Percentiles rank a stretch among this genome's conserved stretches.
Evolutionary conservation across 495 filamentous ascomycete species (phyloP).

Genomic region (Massariosphaeria phaeospora): DNA sequence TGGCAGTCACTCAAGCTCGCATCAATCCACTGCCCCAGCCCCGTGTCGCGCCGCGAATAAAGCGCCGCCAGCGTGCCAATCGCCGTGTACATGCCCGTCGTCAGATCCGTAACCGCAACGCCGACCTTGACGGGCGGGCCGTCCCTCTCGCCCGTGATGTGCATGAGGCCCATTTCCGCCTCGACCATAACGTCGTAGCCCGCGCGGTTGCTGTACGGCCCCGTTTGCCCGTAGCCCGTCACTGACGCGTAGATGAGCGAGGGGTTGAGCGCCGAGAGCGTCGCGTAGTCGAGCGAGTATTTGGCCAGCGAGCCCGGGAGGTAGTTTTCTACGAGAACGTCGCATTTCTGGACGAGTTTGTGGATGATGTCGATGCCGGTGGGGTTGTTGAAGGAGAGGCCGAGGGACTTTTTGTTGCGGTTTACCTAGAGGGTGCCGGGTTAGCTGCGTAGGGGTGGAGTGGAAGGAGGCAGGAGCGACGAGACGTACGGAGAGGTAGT

Average conservation of each 20-base stretch:
- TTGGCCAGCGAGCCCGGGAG: constrained; percentile 36
- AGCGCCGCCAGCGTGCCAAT: constrained; percentile 36
- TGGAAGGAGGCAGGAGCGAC: not conserved
- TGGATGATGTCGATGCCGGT: constrained; percentile 22
- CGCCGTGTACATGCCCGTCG: constrained; percentile 39
- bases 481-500: constrained; percentile 19
- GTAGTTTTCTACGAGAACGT: constrained; percentile 41
- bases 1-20: constrained; percentile 38
- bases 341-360: constrained; percentile 33
- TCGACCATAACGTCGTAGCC: constrained; percentile 35
- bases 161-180: constrained; percentile 40
- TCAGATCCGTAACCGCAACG: constrained; percentile 39
- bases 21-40: constrained; percentile 36
- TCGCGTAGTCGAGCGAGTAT: constrained; percentile 34
- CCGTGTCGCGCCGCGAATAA: constrained; percentile 35
- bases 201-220: constrained; percentile 35
- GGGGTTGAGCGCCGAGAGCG: constrained; percentile 31
- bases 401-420: constrained; percentile 32
- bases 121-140: constrained; percentile 38
- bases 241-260: constrained; percentile 38
- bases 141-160: constrained; percentile 38
- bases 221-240: constrained; percentile 37
- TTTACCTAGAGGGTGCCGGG: constrained; percentile 16
- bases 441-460: not conserved
- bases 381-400: constrained; percentile 30